phyloP scores from a whole-genome alignment of 2,329 filamentous ascomycete species.

The Penicillium italicum region DNA sequence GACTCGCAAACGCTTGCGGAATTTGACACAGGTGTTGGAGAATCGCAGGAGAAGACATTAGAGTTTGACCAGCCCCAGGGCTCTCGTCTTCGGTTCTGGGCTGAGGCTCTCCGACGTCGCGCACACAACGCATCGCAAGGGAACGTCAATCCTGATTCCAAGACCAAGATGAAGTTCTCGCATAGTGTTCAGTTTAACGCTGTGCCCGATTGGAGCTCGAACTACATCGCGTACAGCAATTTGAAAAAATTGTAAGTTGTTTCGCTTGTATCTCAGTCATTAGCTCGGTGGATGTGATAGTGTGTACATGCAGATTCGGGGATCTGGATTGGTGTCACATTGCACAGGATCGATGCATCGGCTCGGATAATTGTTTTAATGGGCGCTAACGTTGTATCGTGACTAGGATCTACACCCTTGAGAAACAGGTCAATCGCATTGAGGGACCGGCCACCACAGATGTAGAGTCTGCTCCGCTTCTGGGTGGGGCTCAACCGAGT shows the following conservation, averaged over 20 bases:
- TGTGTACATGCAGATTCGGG: background rate
- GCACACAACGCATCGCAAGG: slow-evolving; percentile 12
- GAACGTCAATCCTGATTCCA: slow-evolving; percentile 34
- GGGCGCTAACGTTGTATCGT: slow-evolving; percentile 9
- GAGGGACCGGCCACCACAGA: slow-evolving; percentile 57
- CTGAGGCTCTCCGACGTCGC: slow-evolving; percentile 31
- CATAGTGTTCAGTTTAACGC: slow-evolving; percentile 99
- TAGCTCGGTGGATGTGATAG: background rate
- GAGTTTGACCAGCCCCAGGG: slow-evolving; percentile 8
- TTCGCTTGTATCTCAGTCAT: background rate
- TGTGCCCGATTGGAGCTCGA: slow-evolving; percentile 97
- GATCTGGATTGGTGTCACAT: slow-evolving; percentile 19
- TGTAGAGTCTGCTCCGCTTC: slow-evolving; percentile 78
- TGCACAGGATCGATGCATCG: slow-evolving; percentile 11
- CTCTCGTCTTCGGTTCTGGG: slow-evolving; percentile 31
- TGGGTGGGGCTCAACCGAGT: slow-evolving; percentile 54
- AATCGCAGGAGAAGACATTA: slow-evolving; percentile 2
- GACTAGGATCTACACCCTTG: slow-evolving; percentile 83
- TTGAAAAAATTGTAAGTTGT: slow-evolving; percentile 86
- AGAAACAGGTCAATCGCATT: slow-evolving; percentile 71
- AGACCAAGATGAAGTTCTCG: slow-evolving; percentile 95
- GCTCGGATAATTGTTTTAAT: slow-evolving; percentile 4
- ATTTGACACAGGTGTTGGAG: background rate
- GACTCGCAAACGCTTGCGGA: slow-evolving; percentile 13
- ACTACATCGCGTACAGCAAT: slow-evolving; percentile 98